Base-by-base conservation (phyloP, 169 alveolate species). In the Toxoplasma gondii region DNA sequence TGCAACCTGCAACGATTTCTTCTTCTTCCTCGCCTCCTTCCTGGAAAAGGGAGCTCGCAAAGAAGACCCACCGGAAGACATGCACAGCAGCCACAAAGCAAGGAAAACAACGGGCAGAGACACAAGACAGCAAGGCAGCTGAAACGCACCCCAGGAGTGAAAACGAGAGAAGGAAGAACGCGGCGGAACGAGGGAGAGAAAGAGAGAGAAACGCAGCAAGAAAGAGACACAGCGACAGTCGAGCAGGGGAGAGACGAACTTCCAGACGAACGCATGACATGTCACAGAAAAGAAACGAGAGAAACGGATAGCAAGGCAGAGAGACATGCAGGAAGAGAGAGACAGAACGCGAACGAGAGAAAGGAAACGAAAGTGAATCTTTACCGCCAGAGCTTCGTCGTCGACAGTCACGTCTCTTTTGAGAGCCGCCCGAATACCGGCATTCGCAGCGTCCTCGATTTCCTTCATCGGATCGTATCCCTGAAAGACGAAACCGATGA, bases 401-500 rank as follows among this genome's bases (percentile, higher is more conserved):
- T 74, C 84, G 24, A 74, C 43, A 34, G 84, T 19, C 17, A 12
- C 22, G 49, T 74, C 84, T 36, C 84, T 41, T n/a, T 74, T 74
- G 27, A 74, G 84, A 17, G 84, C 84, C 19, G 84, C 84, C 12
- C 84, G 84, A n/a, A 74, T 74, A 1, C n/a, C 84, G 49, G 44
- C 84, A 16, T 74, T n/a, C 44, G 84, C 84, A 4, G 84, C 84
- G 49, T 92, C 86, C 54, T 92, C 94, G 64, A 92, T 36, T 39
- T 92, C 94, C 78, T 90, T 69, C 94, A 92, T 92, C 41, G 94
- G 94, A 87, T 92, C 94, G 43, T 82, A 92, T 38, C 94, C 94
- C 94, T 92, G 81, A 27, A 54, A 49, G 5, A 36, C 17, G 19
- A 17, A 74, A 17, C 84, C 31, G 19, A 22, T 12, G 19, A 58